Percentiles rank a stretch among this genome's conserved stretches.
Conservation (phyloP, 345 rosid genomes). For the Clarkia xantiana region DNA sequence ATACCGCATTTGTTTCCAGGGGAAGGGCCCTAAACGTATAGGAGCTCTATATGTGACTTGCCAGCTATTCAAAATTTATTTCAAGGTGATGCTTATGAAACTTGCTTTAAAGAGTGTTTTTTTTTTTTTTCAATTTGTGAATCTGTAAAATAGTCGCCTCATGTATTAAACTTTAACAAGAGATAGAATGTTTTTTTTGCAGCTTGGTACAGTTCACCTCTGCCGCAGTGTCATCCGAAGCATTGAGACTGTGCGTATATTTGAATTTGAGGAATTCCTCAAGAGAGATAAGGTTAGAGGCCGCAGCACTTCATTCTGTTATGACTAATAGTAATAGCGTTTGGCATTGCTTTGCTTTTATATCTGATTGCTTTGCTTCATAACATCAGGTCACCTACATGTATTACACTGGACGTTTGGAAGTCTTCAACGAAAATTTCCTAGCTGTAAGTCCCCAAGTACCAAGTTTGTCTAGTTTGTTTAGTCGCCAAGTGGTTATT, state of each 20-base stretch:
- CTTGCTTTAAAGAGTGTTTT: too few species aligned
- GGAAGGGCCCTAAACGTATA: slow-evolving; percentile 87
- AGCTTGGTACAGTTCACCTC: slow-evolving; percentile 98
- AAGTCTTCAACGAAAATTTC: slow-evolving; percentile 94
- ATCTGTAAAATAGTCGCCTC: too few species aligned
- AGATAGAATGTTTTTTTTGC: slow-evolving; percentile 12
- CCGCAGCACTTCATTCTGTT: neutral
- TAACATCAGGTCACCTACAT: slow-evolving; percentile 77
- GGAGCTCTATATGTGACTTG: slow-evolving; percentile 94
- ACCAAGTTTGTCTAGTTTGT: neutral
- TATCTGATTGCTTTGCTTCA: neutral
- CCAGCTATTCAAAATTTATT: slow-evolving; percentile 85
- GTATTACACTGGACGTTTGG: slow-evolving; percentile 98
- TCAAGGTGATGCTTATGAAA: slow-evolving; percentile 41
- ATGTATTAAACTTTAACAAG: neutral
- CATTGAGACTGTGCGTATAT: slow-evolving; percentile 89
- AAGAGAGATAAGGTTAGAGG: slow-evolving; percentile 63
- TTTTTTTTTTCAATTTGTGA: too few species aligned
- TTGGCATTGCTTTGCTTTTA: slow-evolving; percentile 4
- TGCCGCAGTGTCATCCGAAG: slow-evolving; percentile 98
- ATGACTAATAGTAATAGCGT: neutral
- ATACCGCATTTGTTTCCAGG: slow-evolving; percentile 28
- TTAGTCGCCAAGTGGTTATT: too few species aligned
- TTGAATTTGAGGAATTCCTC: slow-evolving; percentile 95
- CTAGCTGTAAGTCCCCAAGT: slow-evolving; percentile 49